These are phyloP conservation scores for Paramarasmius palmivorus DNA, from an alignment of 1,284 basidiomycete genomes.

Conservation along the genomic window DNA sequence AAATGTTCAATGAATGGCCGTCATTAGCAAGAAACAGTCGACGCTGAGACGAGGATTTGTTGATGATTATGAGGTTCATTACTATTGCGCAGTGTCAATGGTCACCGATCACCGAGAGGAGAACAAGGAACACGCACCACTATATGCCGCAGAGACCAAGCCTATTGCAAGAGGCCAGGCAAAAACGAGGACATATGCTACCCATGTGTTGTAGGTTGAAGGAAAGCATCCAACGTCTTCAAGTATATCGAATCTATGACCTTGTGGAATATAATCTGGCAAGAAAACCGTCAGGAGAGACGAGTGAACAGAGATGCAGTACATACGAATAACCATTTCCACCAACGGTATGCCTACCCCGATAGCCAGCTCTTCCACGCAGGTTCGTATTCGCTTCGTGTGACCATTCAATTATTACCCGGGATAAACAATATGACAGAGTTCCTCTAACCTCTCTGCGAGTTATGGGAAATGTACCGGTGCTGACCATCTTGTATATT, in stretches of 20 bases:
- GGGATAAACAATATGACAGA: no score
- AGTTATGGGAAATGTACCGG: constrained; percentile 21
- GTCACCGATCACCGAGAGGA: no score
- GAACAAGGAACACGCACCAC: constrained; percentile 25
- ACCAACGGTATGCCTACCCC: constrained; percentile 33
- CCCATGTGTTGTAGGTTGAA: constrained; percentile 31
- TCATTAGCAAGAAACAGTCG: no score
- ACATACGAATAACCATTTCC: constrained; percentile 30
- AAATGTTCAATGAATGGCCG: no score
- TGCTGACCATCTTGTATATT: constrained; percentile 1
- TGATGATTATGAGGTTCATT: no score
- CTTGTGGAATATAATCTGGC: constrained; percentile 30
- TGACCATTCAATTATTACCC: no score
- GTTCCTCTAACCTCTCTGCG: no score
- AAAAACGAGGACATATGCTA: constrained; percentile 33
- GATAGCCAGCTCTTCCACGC: constrained; percentile 33
- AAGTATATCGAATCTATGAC: constrained; percentile 32
- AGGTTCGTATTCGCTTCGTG: constrained; percentile 30
- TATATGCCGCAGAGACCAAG: constrained; percentile 38
- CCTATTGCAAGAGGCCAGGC: constrained; percentile 40
- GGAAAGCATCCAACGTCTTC: constrained; percentile 28
- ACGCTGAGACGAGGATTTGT: no score
- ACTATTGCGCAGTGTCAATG: no score
- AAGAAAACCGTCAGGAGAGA: no score
- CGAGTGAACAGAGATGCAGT: no score